A percentile compares a stretch with the other conserved stretches of the same genome.
phyloP scores from a whole-genome alignment of 139 green algal species.

The Nannochloris sp. region DNA sequence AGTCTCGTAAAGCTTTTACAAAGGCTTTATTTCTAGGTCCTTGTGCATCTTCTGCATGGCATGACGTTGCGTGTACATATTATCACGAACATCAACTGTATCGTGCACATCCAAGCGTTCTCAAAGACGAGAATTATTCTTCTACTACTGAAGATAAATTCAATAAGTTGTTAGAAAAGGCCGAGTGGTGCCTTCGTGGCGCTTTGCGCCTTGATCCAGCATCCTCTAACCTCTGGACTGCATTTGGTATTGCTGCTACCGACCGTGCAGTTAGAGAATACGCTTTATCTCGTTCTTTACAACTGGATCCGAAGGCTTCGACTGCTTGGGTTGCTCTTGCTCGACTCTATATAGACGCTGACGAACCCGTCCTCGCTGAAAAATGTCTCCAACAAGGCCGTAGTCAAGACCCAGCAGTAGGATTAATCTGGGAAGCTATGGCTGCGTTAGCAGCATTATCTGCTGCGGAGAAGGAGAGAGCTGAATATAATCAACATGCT shows the following conservation, averaged over 20 bases:
- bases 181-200: constrained; percentile 16
- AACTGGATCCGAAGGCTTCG: constrained; percentile 58
- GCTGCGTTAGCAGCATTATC: constrained; percentile 32
- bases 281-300: constrained; percentile 43
- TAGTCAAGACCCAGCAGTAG: constrained; percentile 37
- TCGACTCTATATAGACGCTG: constrained; percentile 45
- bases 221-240: constrained; percentile 48
- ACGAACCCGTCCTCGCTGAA: constrained; percentile 17
- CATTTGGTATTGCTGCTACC: constrained; percentile 24
- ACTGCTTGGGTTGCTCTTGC: constrained; percentile 60
- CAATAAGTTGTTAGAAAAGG: background rate
- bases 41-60: constrained; percentile 29
- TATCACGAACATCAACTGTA: constrained; percentile 40
- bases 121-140: too few species aligned
- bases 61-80: constrained; percentile 35
- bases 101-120: constrained; percentile 15
- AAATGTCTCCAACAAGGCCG: constrained; percentile 54
- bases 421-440: constrained; percentile 73
- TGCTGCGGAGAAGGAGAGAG: constrained; percentile 13
- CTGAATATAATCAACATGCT: constrained; percentile 45
- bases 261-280: constrained; percentile 46
- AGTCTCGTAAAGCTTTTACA: constrained; percentile 39
- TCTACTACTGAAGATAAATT: background rate
- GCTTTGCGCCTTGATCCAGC: constrained; percentile 44
- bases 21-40: constrained; percentile 57